These are phyloP conservation scores for Penicillium brasilianum DNA, from an alignment of 2,329 filamentous ascomycete species.

Conservation along the genomic window DNA sequence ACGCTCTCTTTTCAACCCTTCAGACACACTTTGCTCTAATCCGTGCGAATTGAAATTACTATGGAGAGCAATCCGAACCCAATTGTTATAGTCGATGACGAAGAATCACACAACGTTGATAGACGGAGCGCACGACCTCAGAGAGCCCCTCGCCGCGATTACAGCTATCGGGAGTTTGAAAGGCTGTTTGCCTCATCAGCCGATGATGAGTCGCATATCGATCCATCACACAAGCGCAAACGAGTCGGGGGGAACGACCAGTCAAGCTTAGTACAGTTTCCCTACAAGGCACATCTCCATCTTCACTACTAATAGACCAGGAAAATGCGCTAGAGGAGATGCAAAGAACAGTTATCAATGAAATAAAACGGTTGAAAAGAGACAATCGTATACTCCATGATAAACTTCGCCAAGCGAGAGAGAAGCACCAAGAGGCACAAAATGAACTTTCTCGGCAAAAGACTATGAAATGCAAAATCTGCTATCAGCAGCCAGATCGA, in stretches of 20 bases:
- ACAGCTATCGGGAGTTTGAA: background rate
- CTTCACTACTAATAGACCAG: background rate
- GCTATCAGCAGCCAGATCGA: background rate
- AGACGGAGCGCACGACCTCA: background rate
- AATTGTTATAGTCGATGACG: background rate
- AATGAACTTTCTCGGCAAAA: background rate
- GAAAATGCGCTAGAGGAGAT: slow-evolving; percentile 11
- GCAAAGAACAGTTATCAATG: slow-evolving; percentile 10
- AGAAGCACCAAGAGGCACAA: background rate
- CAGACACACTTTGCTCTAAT: too few species aligned
- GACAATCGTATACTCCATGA: slow-evolving; percentile 17
- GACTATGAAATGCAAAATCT: background rate
- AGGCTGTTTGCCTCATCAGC: background rate
- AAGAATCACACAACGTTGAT: background rate
- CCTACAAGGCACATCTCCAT: background rate
- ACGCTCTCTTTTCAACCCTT: too few species aligned
- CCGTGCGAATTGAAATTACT: background rate
- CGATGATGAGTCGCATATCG: background rate
- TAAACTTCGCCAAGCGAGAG: slow-evolving; percentile 18
- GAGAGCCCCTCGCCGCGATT: background rate
- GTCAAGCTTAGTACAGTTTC: background rate
- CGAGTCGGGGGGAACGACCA: background rate
- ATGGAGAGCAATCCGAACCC: background rate
- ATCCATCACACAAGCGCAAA: background rate
- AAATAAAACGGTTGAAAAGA: slow-evolving; percentile 13